Base-by-base conservation (phyloP, 805 yeast species). In the Danielia oregonensis region DNA sequence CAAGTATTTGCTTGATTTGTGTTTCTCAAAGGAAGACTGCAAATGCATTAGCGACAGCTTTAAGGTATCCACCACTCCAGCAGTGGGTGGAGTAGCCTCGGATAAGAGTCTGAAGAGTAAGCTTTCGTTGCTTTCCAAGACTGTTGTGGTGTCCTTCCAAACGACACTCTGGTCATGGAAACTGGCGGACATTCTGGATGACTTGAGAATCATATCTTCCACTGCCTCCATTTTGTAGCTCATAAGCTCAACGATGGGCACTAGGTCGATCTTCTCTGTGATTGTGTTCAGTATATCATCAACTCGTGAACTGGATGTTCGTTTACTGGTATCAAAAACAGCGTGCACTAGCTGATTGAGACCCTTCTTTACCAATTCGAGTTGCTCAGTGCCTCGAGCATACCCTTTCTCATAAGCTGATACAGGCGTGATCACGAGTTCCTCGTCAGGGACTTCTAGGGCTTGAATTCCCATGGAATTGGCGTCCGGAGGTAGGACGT, bases 271-370 rank as follows among this genome's bases (percentile, higher is more conserved):
- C 43, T 61, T 63, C 15, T 53, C 51, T 0, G 44, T 42, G 6
- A 67, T 53, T 2, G 68, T 60, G 43, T 67, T 67, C 21, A 51
- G 46, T 6, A 32, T 32, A 38, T 66, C 70, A 34, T 64, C 70
- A 5, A 62, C 49, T 12, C 26, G 22, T 7, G n/a, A n/a, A n/a
- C n/a, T n/a, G 22, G 22, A 19, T 7, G 9, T 19, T 19, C 22
- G 6, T 19, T 19, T 6, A 19, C 9, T 6, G 9, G 22, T 6
- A 19, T 19, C 9, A 9, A 19, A 19, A 7, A 39, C 30, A n/a
- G 23, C 26, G 11, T 29, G 34, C 14, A 46, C 23, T 5, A 42
- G 25, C 5, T 17, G 22, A 5, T 36, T 26, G 8, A 51, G 19
- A 10, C 36, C 32, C 12, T 32, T 36, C 12, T 51, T 57, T 11